Evolutionary conservation across 495 filamentous ascomycete genomes (phyloP).

Genomic region (Penicillium cataractarum): DNA sequence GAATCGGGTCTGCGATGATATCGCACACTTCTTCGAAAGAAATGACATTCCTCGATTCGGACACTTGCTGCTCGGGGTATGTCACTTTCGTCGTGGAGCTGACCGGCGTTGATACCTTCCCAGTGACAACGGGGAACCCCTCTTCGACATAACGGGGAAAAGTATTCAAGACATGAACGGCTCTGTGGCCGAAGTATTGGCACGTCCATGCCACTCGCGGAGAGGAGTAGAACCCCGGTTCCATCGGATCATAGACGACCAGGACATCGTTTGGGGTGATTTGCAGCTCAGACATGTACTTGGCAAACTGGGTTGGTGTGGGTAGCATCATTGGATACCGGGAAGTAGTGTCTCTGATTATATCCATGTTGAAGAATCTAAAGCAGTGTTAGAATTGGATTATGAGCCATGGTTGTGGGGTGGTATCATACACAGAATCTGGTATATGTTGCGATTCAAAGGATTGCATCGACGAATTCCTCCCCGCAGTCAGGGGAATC

Average conservation of each 20-base stretch:
- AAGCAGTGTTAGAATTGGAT: neutral
- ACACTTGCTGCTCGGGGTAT: neutral
- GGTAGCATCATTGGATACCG: conserved; percentile 38
- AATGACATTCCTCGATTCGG: neutral
- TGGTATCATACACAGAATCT: conserved; percentile 27
- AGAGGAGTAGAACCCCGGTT: conserved; percentile 34
- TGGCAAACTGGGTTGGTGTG: conserved; percentile 25
- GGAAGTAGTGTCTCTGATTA: conserved; percentile 26
- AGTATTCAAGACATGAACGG: conserved; percentile 40
- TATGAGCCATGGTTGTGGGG: neutral
- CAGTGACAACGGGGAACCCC: neutral
- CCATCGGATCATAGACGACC: conserved; percentile 37
- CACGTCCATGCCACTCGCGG: conserved; percentile 39
- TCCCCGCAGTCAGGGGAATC: neutral
- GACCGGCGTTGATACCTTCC: neutral
- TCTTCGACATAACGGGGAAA: conserved; percentile 28
- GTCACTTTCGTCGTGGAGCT: neutral
- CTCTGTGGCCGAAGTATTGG: conserved; percentile 29
- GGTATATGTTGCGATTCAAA: conserved; percentile 33
- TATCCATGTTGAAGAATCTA: conserved; percentile 40
- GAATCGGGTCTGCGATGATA: neutral
- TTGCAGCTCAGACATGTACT: conserved; percentile 25
- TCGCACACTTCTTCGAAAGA: neutral
- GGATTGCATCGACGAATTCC: conserved; percentile 4
- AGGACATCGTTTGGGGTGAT: conserved; percentile 33